phyloP scores from a whole-genome alignment of 2,329 filamentous ascomycete genomes.

The Cladosporium phlei region DNA sequence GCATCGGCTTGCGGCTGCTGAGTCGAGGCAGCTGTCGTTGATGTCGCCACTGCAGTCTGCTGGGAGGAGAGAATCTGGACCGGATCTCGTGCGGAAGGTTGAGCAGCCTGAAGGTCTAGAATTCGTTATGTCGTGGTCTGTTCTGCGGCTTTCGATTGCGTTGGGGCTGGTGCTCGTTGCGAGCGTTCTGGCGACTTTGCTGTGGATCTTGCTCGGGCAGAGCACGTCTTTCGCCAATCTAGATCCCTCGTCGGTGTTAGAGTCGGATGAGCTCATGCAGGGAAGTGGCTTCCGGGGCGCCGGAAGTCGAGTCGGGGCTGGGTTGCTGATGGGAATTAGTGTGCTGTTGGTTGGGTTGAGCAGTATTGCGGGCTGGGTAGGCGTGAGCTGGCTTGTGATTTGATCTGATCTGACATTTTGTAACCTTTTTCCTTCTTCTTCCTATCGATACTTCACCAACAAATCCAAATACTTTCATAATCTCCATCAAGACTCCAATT shows the following conservation, averaged over 20 bases:
- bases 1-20: slow-evolving; percentile 30
- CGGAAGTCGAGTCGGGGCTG: slow-evolving; percentile 33
- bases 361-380: slow-evolving; percentile 32
- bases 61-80: background rate
- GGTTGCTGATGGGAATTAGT: slow-evolving; percentile 32
- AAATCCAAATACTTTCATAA: background rate
- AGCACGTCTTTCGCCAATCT: slow-evolving; percentile 15
- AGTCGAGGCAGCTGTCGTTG: background rate
- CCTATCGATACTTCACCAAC: background rate
- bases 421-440: background rate
- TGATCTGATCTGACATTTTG: slow-evolving; percentile 17
- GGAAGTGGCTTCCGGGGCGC: slow-evolving; percentile 27
- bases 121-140: slow-evolving; percentile 34
- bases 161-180: slow-evolving; percentile 27
- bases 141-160: slow-evolving; percentile 26
- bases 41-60: no score
- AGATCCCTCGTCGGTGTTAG: no score
- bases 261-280: slow-evolving; percentile 15
- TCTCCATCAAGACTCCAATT: background rate
- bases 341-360: slow-evolving; percentile 33
- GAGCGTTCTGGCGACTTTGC: slow-evolving; percentile 27
- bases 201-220: slow-evolving; percentile 35
- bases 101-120: slow-evolving; percentile 33
- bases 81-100: slow-evolving; percentile 16
- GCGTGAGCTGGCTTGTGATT: slow-evolving; percentile 35